These are phyloP conservation scores for Neospermospora avenae DNA, from an alignment of 2,329 filamentous ascomycete genomes.

Conservation along the genomic window DNA sequence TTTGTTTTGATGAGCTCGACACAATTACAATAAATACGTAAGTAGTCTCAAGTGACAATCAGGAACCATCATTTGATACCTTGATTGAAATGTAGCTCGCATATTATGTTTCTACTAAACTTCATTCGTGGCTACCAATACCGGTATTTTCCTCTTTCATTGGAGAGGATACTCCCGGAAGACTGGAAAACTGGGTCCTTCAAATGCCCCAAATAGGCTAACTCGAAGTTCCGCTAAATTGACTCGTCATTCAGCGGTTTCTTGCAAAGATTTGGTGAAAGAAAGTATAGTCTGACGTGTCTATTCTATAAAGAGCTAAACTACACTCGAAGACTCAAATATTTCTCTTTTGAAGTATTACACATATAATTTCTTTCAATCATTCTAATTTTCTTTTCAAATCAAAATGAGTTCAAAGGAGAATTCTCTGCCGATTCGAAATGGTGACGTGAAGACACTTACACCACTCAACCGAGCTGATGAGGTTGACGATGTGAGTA, in stretches of 20 bases:
- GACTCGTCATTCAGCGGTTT: neutral
- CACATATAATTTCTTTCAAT: too few species aligned
- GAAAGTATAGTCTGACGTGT: too few species aligned
- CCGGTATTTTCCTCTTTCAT: neutral
- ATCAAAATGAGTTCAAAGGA: conserved; percentile 24
- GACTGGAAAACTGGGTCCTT: neutral
- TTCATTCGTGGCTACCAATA: too few species aligned
- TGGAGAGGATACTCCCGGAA: neutral
- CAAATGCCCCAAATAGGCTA: neutral
- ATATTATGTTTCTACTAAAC: too few species aligned
- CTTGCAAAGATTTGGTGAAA: neutral
- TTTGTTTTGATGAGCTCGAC: neutral
- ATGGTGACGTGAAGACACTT: conserved; percentile 3
- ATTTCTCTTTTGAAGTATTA: too few species aligned
- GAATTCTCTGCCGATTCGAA: conserved; percentile 14
- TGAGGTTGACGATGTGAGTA: conserved; percentile 46
- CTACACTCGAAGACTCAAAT: too few species aligned
- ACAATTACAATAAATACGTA: too few species aligned
- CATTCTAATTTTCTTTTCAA: neutral
- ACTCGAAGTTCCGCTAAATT: neutral
- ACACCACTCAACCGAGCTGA: conserved; percentile 38
- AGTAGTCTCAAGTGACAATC: too few species aligned
- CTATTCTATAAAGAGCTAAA: too few species aligned
- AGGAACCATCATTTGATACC: too few species aligned
- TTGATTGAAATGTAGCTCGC: too few species aligned